phyloP scores from a whole-genome alignment of 768 basidiomycete species.

The Trichaptum fuscoviolaceum region DNA sequence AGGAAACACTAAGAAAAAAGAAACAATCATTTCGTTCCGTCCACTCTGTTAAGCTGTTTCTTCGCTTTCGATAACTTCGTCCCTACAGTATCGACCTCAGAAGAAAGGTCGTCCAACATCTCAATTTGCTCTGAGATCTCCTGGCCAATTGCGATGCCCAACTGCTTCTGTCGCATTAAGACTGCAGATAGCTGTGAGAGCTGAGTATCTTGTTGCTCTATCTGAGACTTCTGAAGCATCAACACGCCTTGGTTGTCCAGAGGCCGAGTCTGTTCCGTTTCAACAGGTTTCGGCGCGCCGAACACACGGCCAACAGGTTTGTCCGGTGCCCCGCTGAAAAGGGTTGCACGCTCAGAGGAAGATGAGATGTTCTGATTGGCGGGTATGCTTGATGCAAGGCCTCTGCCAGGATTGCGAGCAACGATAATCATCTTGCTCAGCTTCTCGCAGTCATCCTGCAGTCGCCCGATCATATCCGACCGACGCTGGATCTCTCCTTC shows the following conservation, averaged over 20 bases:
- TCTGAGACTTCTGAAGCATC: conserved; percentile 72
- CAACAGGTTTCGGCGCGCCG: conserved; percentile 61
- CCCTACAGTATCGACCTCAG: conserved; percentile 73
- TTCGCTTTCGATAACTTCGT: conserved; percentile 75
- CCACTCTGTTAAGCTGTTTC: conserved; percentile 76
- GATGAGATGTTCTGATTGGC: conserved; percentile 38
- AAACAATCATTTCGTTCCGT: conserved; percentile 30
- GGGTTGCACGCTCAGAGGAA: conserved; percentile 57
- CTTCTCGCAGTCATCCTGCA: conserved; percentile 90
- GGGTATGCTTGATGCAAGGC: conserved; percentile 23
- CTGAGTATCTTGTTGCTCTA: conserved; percentile 80
- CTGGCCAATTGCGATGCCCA: conserved; percentile 79
- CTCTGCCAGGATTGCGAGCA: conserved; percentile 48
- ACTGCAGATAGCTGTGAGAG: conserved; percentile 77
- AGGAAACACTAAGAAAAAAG: not conserved
- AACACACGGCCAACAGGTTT: conserved; percentile 70
- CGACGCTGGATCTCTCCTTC: conserved; percentile 90
- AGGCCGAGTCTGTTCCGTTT: conserved; percentile 83
- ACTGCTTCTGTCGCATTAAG: conserved; percentile 75
- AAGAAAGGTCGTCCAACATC: conserved; percentile 71
- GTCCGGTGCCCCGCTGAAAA: conserved; percentile 39
- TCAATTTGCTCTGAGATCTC: conserved; percentile 86
- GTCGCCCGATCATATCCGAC: conserved; percentile 74
- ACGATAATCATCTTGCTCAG: conserved; percentile 81
- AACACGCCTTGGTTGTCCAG: conserved; percentile 80